Percentiles rank a stretch among this genome's conserved stretches.
Evolutionary conservation across 2,329 filamentous ascomycete genomes (phyloP).

Genomic region (Colletotrichum sp.): DNA sequence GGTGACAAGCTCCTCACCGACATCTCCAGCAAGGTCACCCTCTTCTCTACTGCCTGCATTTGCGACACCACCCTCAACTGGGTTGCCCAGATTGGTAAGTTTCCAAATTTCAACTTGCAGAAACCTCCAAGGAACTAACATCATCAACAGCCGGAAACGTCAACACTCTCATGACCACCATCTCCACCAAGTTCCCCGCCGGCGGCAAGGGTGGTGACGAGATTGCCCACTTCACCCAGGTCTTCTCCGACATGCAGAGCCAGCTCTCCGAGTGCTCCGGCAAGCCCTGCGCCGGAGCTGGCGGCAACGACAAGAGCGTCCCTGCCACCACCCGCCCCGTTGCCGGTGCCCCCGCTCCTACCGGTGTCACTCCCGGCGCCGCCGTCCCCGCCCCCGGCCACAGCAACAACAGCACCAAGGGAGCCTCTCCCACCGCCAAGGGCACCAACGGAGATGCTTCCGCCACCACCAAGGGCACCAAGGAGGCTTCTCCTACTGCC

Average conservation of each 20-base stretch:
- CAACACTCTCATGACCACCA: conserved; percentile 19
- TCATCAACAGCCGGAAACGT: neutral
- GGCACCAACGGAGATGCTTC: neutral
- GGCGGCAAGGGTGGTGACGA: conserved; percentile 20
- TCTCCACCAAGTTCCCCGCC: conserved; percentile 21
- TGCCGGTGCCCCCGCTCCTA: neutral
- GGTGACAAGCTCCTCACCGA: conserved; percentile 19
- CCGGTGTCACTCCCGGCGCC: neutral
- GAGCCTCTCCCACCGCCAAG: neutral
- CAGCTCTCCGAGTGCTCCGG: conserved; percentile 3
- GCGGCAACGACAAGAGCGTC: neutral
- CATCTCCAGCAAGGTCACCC: neutral
- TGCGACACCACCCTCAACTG: conserved; percentile 13
- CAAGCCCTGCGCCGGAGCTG: neutral
- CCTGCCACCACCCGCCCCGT: neutral
- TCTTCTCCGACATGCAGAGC: conserved; percentile 12
- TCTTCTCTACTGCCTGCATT: neutral
- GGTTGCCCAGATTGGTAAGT: conserved; percentile 16
- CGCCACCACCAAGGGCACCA: neutral
- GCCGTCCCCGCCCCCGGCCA: neutral
- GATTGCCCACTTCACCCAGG: conserved; percentile 11
- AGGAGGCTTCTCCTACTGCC: neutral
- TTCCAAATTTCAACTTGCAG: rapidly evolving
- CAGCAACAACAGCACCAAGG: neutral
- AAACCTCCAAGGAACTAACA: neutral